Evolutionary conservation across 83 land plant species (phyloP).

Genomic region (Picea engelmannii): DNA sequence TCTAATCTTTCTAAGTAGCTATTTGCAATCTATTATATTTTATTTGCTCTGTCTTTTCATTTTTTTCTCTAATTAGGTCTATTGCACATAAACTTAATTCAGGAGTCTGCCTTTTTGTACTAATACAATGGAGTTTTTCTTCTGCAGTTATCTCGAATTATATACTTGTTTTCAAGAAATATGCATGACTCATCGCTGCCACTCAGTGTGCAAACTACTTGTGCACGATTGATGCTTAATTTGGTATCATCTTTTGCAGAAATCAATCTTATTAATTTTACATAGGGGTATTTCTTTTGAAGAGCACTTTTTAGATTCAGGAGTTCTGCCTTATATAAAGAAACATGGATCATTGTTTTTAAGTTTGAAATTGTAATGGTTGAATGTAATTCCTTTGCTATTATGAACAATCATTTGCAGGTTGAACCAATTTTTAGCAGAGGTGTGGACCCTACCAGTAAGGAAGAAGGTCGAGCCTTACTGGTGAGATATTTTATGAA

Average conservation of each 20-base stretch:
- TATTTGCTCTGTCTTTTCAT: not conserved
- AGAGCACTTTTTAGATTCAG: not conserved
- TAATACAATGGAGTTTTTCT: conserved; percentile 10
- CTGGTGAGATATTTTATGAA: conserved; percentile 49
- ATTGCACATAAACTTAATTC: not conserved
- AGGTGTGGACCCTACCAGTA: conserved; percentile 74
- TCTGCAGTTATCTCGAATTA: conserved; percentile 89
- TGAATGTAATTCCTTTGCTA: not conserved
- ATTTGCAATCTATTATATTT: no score
- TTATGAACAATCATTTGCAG: conserved; percentile 30
- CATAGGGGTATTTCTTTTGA: not conserved
- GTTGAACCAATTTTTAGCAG: conserved; percentile 96
- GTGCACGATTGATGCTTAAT: conserved; percentile 98
- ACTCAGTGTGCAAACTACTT: conserved; percentile 93
- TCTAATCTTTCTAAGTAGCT: no score
- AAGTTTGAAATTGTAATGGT: not conserved
- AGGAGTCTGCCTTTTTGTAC: not conserved
- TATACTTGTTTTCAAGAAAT: conserved; percentile 96
- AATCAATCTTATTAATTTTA: not conserved
- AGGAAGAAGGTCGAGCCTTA: conserved; percentile 92
- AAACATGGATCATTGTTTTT: not conserved
- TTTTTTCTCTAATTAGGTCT: not conserved
- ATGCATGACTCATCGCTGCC: conserved; percentile 98
- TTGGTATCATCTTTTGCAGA: conserved; percentile 51
- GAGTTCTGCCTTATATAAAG: not conserved